These are phyloP conservation scores for Quercus tomentella DNA, from an alignment of 331 rosid species.

Conservation along the genomic window DNA sequence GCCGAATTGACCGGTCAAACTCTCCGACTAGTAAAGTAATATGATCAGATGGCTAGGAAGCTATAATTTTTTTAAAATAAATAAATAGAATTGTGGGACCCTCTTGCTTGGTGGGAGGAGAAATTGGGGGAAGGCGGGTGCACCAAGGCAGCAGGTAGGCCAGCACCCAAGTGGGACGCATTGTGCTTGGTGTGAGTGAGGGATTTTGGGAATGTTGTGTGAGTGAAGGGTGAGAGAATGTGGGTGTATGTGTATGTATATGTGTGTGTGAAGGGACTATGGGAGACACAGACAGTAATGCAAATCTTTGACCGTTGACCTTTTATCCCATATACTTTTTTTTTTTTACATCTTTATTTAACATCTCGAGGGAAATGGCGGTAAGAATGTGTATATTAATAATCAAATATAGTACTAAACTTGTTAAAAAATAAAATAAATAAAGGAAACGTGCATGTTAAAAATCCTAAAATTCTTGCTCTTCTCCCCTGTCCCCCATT, in stretches of 20 bases:
- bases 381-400: neutral
- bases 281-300: constrained; percentile 68
- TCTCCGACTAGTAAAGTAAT: constrained; percentile 26
- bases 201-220: constrained; percentile 64
- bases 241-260: constrained; percentile 21
- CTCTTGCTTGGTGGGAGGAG: constrained; percentile 17
- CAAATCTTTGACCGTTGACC: constrained; percentile 93
- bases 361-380: constrained; percentile 68
- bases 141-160: constrained; percentile 66
- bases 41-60: constrained; percentile 27
- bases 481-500: constrained; percentile 13
- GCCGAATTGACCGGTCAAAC: constrained; percentile 19
- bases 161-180: constrained; percentile 60
- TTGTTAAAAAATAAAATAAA: neutral
- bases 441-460: neutral
- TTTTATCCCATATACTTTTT: constrained; percentile 9
- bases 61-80: neutral
- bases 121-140: constrained; percentile 42
- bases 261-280: constrained; percentile 1
- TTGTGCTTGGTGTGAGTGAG: constrained; percentile 48
- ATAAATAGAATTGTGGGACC: neutral
- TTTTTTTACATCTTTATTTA: constrained; percentile 33
- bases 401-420: neutral
- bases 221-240: constrained; percentile 4
- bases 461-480: neutral